Base-by-base conservation (phyloP, 345 rosid genomes). In the Melaleuca quinquenervia region DNA sequence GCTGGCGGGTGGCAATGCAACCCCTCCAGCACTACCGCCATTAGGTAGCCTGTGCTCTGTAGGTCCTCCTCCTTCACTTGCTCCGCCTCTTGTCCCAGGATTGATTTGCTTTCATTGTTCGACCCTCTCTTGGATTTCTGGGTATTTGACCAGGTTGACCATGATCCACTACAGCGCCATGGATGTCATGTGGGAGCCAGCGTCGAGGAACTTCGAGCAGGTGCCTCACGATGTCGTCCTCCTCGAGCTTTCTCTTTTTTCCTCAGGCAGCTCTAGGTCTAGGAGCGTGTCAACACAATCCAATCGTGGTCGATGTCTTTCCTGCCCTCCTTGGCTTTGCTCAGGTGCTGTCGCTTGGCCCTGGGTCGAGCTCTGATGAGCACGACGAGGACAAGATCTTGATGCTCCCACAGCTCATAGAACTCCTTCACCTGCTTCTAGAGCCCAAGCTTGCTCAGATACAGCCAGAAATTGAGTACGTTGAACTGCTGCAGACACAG, bases 21-120 rank as follows among this genome's bases (percentile, higher is more conserved):
- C 26, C 86, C 86, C 50, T 52, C 86, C 27, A 85, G 62, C 20
- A 85, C 75, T 36, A 85, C 86, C 11, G 86, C 86, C 75, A 51
- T 85, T 62, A 85, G 48, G 36, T 85, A 85, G 10, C 32, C 55
- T 83, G 74, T 16, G 36, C 53, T 85, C 41, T 50, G 62, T 70
- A 85, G 20, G 5, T 70, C 83, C 60, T 85, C 86, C 75, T 85
- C 86, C 62, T 75, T 48, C 50, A 85, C 83, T 9, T 1, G 29
- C 50, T 14, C 86, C 27, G 50, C 36, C n/a, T 27, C 49, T 8
- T 41, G 50, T 45, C 83, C 62, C 22, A 85, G 58, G 26, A 75
- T 22, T 3, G 53, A 82, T 36, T 52, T 50, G n/a, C 74, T 75
- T 11, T 85, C 86, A 0, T 6, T 60, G 21, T 24, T 24, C 52